Conservation (phyloP, 2,329 filamentous ascomycete species). For the Helotiales sp. region DNA sequence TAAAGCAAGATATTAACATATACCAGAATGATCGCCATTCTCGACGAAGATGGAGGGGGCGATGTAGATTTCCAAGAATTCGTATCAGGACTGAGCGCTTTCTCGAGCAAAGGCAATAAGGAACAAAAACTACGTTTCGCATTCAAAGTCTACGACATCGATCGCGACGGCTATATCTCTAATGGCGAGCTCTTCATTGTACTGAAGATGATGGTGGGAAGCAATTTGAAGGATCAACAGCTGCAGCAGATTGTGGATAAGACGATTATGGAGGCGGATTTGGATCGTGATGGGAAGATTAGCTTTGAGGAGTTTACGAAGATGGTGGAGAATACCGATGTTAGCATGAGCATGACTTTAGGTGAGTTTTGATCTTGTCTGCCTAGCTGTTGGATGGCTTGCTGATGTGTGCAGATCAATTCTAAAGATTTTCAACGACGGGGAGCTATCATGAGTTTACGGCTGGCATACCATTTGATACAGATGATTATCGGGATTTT, state of each 20-base stretch:
- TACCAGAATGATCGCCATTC: constrained; percentile 93
- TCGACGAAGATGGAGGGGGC: constrained; percentile 96
- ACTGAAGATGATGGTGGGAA: constrained; percentile 99
- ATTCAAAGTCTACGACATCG: constrained; percentile 99
- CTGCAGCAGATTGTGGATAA: constrained; percentile 99
- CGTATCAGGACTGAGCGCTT: constrained; percentile 90
- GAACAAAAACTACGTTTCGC: constrained; percentile 97
- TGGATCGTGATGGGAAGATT: constrained; percentile 95
- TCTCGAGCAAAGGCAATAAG: constrained; percentile 98
- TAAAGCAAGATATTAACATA: background rate
- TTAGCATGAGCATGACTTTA: constrained; percentile 74
- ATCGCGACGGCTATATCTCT: constrained; percentile 96
- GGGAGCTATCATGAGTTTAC: constrained; percentile 11
- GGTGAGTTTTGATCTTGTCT: constrained; percentile 46
- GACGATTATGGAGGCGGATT: constrained; percentile 99
- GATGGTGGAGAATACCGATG: constrained; percentile 95
- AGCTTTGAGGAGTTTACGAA: constrained; percentile 98
- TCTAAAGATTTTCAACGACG: constrained; percentile 16
- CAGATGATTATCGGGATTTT: background rate
- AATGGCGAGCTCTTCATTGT: constrained; percentile 99
- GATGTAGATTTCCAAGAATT: constrained; percentile 99
- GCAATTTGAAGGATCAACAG: constrained; percentile 98
- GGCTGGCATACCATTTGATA: background rate
- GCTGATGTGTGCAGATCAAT: constrained; percentile 29
- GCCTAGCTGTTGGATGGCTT: too few species aligned